Evolutionary conservation across 2,329 filamentous ascomycete species (phyloP).

Genomic region (Sclerotinia glacialis): DNA sequence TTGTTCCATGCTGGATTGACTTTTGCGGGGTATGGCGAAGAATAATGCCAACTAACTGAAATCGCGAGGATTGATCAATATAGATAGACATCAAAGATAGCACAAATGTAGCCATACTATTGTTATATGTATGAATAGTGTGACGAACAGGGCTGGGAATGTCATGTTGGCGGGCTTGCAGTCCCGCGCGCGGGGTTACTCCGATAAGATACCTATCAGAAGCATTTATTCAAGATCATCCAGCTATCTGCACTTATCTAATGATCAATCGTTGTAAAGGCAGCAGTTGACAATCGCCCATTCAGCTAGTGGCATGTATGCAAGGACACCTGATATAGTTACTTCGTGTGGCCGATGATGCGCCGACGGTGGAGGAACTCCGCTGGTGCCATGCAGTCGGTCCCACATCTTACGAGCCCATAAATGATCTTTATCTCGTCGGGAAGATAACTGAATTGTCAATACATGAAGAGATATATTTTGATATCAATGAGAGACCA

Average conservation of each 20-base stretch:
- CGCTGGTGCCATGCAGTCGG: background rate
- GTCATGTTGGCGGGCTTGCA: conserved; percentile 17
- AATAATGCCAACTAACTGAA: background rate
- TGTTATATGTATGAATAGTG: conserved; percentile 6
- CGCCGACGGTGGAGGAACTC: conserved; percentile 18
- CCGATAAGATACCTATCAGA: conserved; percentile 19
- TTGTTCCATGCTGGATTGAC: conserved; percentile 14
- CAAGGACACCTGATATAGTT: background rate
- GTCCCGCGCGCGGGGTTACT: conserved; percentile 19
- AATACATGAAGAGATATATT: background rate
- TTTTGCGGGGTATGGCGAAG: background rate
- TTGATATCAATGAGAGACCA: background rate
- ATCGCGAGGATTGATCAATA: background rate
- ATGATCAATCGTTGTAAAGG: background rate
- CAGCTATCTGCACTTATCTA: conserved; percentile 8
- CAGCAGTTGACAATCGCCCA: background rate
- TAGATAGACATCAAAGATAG: background rate
- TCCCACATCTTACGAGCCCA: conserved; percentile 14
- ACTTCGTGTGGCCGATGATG: conserved; percentile 13
- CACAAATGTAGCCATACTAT: background rate
- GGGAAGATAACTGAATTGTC: conserved; percentile 8
- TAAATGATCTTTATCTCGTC: conserved; percentile 4
- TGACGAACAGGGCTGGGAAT: background rate
- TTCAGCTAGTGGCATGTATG: conserved; percentile 9
- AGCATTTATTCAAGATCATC: background rate